Evolutionary conservation across 2,329 filamentous ascomycete species (phyloP).

Genomic region (Paecilomyces sp.): DNA sequence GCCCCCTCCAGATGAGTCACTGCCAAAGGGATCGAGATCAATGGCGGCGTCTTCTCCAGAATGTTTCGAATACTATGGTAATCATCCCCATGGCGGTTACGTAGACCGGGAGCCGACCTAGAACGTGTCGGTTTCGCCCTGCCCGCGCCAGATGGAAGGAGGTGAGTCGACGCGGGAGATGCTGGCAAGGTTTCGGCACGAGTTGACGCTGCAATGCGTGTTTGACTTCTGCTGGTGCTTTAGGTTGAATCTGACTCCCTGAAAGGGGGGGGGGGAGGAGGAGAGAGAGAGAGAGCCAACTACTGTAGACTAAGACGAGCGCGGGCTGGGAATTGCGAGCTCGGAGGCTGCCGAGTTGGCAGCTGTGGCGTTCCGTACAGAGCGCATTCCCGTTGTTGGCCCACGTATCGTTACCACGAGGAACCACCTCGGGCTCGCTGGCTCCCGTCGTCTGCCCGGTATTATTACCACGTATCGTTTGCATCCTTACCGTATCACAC

Average conservation of each 20-base stretch:
- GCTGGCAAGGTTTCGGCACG: not conserved
- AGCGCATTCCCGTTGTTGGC: conserved; percentile 3
- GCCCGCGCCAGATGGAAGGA: not conserved
- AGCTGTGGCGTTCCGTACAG: not conserved
- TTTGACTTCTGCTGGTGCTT: not conserved
- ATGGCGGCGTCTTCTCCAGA: not conserved
- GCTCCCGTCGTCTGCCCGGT: not conserved
- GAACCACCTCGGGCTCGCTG: conserved; percentile 3
- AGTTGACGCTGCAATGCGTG: not conserved
- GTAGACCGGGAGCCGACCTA: not conserved
- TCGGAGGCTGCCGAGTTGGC: not conserved
- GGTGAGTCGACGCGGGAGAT: not conserved
- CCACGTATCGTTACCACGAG: conserved; percentile 15
- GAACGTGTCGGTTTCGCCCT: not conserved
- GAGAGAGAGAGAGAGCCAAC: not conserved
- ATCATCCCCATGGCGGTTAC: not conserved
- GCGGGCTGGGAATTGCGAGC: not conserved
- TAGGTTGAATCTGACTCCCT: conserved; percentile 7
- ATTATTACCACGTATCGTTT: no score
- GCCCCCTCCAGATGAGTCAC: not conserved
- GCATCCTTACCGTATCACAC: conserved; percentile 12
- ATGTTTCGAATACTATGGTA: not conserved
- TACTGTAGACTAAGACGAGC: not conserved
- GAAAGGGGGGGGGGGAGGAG: not conserved
- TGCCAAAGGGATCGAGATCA: not conserved